Base-by-base conservation (phyloP, 2,329 filamentous ascomycete species). In the Colletotrichum musicola region DNA sequence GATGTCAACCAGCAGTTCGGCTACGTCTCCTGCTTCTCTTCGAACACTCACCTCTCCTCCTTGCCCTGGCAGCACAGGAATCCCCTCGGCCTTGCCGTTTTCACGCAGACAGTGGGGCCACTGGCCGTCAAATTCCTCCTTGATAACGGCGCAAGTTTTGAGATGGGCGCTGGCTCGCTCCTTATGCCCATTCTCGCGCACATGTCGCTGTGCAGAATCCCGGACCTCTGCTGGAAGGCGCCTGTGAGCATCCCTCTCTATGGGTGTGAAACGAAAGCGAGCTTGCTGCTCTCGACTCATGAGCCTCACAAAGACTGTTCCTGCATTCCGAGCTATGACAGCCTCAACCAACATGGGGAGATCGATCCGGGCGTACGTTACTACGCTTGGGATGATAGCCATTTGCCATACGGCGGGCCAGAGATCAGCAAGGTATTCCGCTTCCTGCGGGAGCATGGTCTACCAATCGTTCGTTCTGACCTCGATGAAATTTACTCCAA, bases 281-380 rank as follows among this genome's bases (percentile, higher is more conserved):
- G 22, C 4, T 22, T 54, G 38, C 49, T 62, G 25, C 38, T 62
- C 4, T 13, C 38, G 7, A 54, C 6, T 18, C 51, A 35, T n/a
- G n/a, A 9, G 27, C 51, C 27, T 14, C 51, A 54, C n/a, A 38
- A 42, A 22, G 38, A 46, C 20, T 54, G 59, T 20, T 22, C 51
- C 35, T 62, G 59, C 22, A 16, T 62, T 38, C 38, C 50, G 7
- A 62, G 59, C 18, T 62, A 30, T 25, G 49, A 62, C 22, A 54
- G 49, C 59, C 49, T 62, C 6, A 62, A 54, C 38, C 27, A 14
- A n/a, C 20, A 20, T 14, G 13, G 38, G 27, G 30, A 40, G 13
- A 22, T 3, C 4, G 10, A 51, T 4, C 25, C 18, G 35, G 13
- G 38, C 44, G 10, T n/a, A 18, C 14, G n/a, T 42, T 14, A 14